A percentile compares a stretch with the other conserved stretches of the same genome.
phyloP scores from a whole-genome alignment of 2,329 filamentous ascomycete genomes.

The Cercospora sesami region DNA sequence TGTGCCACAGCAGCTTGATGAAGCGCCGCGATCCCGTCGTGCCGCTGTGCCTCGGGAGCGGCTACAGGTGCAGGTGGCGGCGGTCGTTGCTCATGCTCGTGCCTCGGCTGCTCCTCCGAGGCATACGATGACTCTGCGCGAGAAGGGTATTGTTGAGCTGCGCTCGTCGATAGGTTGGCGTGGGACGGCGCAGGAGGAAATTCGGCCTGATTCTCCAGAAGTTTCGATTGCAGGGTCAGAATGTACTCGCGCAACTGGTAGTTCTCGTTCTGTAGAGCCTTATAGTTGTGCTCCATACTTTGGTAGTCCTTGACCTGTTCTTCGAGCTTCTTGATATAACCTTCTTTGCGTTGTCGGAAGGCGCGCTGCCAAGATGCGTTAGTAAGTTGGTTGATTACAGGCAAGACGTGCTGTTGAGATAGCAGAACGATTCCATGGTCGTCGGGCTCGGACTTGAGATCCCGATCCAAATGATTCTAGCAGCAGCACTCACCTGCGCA shows the following conservation, averaged over 20 bases:
- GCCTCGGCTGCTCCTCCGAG: conserved; percentile 28
- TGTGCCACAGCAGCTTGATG: conserved; percentile 32
- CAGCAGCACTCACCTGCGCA: conserved; percentile 71
- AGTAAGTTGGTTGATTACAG: background rate
- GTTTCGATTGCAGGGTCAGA: conserved; percentile 80
- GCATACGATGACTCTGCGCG: conserved; percentile 25
- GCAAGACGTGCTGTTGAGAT: background rate
- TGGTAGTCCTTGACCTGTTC: conserved; percentile 83
- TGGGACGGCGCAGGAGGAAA: conserved; percentile 80
- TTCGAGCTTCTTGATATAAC: conserved; percentile 96
- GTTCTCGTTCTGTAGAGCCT: conserved; percentile 83
- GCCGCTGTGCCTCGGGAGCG: conserved; percentile 26
- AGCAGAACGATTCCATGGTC: background rate
- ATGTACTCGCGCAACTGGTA: conserved; percentile 90
- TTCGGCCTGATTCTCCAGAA: conserved; percentile 81
- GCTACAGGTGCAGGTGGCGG: conserved; percentile 27
- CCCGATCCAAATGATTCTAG: background rate
- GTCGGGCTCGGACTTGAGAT: background rate
- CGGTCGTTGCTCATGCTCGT: conserved; percentile 27
- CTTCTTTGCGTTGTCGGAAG: conserved; percentile 95
- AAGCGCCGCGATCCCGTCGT: conserved; percentile 31
- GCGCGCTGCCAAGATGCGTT: conserved; percentile 65
- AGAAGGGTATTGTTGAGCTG: conserved; percentile 29
- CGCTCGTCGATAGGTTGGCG: conserved; percentile 61
- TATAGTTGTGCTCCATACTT: conserved; percentile 73